phyloP scores from a whole-genome alignment of 202 grass and related monocot genomes.

The Digitaria exilis region DNA sequence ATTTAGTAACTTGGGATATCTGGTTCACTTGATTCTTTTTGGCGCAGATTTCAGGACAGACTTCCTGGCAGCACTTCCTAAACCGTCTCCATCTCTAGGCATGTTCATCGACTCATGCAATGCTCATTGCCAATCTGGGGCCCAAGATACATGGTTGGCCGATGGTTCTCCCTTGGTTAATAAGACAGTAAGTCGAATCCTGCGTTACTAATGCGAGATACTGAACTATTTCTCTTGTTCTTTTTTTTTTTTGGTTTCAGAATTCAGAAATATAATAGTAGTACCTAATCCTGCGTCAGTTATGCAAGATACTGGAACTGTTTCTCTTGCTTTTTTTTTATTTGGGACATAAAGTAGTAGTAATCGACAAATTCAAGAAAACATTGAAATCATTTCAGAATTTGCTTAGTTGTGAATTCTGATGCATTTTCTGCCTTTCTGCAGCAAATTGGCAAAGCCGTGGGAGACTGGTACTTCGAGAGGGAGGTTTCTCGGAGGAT shows the following conservation, averaged over 20 bases:
- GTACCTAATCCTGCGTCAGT: no score
- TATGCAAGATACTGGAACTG: no score
- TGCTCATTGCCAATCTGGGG: constrained; percentile 88
- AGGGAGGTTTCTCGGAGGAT: constrained; percentile 47
- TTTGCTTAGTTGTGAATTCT: not conserved
- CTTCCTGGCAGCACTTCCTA: constrained; percentile 68
- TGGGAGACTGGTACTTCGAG: constrained; percentile 75
- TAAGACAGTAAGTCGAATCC: constrained; percentile 56
- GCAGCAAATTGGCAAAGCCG: constrained; percentile 85
- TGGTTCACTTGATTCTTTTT: not conserved
- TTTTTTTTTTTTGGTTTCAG: not conserved
- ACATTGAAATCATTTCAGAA: not conserved
- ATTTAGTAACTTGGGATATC: not conserved
- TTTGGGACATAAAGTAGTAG: not conserved
- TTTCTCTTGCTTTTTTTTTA: no score
- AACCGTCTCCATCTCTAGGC: constrained; percentile 47
- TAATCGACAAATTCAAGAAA: not conserved
- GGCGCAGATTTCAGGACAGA: constrained; percentile 70
- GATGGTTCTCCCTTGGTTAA: constrained; percentile 62
- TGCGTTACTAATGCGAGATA: not conserved
- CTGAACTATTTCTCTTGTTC: not conserved
- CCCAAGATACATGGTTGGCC: constrained; percentile 70
- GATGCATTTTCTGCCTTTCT: constrained; percentile 9
- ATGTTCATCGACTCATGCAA: constrained; percentile 93
- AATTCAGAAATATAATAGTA: not conserved